Evolutionary conservation across 805 yeast genomes (phyloP).

Genomic region (Metschnikowia kunwiensis): DNA sequence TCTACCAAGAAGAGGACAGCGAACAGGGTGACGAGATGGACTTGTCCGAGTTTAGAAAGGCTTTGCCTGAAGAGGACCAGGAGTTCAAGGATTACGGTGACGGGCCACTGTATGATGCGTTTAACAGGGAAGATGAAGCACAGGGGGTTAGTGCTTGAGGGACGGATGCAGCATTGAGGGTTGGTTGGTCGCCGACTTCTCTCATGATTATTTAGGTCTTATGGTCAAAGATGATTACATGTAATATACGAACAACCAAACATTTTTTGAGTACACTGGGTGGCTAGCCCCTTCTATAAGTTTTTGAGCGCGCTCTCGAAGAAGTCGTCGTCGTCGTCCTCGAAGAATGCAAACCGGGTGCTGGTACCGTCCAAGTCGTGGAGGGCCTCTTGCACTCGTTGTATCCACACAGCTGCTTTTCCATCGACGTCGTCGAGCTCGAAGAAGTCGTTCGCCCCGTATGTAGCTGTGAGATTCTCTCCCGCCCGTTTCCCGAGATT

Average conservation of each 20-base stretch:
- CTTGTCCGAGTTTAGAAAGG: conserved; percentile 53
- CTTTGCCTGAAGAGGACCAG: conserved; percentile 47
- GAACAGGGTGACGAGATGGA: conserved; percentile 54
- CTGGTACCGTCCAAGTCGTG: conserved; percentile 27
- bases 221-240: conserved; percentile 6
- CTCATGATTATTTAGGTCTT: conserved; percentile 9
- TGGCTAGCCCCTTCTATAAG: background rate
- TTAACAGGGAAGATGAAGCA: conserved; percentile 3
- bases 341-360: conserved; percentile 31
- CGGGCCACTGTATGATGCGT: conserved; percentile 28
- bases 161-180: conserved; percentile 8
- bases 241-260: conserved; percentile 2
- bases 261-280: background rate
- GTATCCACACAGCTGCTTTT: conserved; percentile 39
- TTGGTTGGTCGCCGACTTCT: conserved; percentile 4
- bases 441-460: conserved; percentile 23
- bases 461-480: conserved; percentile 26
- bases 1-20: conserved; percentile 50
- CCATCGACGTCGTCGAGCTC: conserved; percentile 37
- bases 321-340: conserved; percentile 36
- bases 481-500: conserved; percentile 14
- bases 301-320: conserved; percentile 22
- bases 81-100: conserved; percentile 73
- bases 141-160: conserved; percentile 1
- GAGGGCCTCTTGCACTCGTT: conserved; percentile 29